phyloP scores from a whole-genome alignment of 495 filamentous ascomycete genomes.

The Xylaria nigripes region DNA sequence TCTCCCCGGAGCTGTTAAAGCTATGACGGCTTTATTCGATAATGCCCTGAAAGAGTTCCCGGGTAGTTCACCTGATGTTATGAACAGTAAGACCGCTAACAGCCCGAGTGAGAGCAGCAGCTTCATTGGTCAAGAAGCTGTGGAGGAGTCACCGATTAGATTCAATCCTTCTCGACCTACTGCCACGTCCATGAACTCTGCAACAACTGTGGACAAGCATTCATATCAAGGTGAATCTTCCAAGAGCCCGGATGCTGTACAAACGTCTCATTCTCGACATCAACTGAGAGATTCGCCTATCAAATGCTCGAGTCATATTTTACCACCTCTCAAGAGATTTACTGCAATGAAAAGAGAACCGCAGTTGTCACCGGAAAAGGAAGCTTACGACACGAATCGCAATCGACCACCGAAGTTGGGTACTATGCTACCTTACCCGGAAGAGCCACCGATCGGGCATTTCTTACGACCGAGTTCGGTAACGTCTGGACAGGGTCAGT shows the following conservation, averaged over 20 bases:
- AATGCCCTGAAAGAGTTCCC: constrained; percentile 16
- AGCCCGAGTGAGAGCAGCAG: constrained; percentile 13
- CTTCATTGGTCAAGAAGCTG: constrained; percentile 23
- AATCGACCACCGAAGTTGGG: constrained; percentile 18
- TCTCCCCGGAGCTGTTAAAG: constrained; percentile 30
- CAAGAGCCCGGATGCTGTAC: background rate
- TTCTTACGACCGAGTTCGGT: constrained; percentile 13
- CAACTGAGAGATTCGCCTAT: background rate
- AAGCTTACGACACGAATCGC: constrained; percentile 4
- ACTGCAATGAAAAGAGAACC: constrained; percentile 12
- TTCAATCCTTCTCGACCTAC: background rate
- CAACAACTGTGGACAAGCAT: background rate
- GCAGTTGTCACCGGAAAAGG: background rate
- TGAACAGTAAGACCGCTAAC: background rate
- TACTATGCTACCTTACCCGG: constrained; percentile 17
- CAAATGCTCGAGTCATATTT: background rate
- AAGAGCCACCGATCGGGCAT: constrained; percentile 24
- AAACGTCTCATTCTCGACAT: background rate
- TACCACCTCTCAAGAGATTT: constrained; percentile 10
- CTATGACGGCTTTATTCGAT: constrained; percentile 39
- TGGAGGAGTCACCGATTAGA: constrained; percentile 8
- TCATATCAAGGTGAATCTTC: background rate
- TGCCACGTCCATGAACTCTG: background rate
- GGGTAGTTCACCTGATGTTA: background rate
- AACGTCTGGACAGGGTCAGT: background rate